A percentile compares a stretch with the other conserved stretches of the same genome.
These are phyloP conservation scores for Lachnellula arida DNA, from an alignment of 2,329 filamentous ascomycete species.

Conservation along the genomic window DNA sequence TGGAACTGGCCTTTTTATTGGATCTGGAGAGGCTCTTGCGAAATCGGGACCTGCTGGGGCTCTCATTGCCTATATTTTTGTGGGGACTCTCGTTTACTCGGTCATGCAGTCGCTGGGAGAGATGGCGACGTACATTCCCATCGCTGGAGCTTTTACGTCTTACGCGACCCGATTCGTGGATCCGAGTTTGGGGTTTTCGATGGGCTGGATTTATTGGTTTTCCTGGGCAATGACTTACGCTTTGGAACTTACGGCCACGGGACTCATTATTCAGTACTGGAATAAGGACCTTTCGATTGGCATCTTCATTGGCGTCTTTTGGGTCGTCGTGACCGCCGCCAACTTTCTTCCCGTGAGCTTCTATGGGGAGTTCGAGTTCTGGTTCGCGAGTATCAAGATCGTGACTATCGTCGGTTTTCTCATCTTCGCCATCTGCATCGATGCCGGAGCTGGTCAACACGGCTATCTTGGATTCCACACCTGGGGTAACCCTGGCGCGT, in stretches of 20 bases:
- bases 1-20: slow-evolving; percentile 69
- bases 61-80: slow-evolving; percentile 63
- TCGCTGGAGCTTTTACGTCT: slow-evolving; percentile 70
- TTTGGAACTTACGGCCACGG: slow-evolving; percentile 67
- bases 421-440: slow-evolving; percentile 71
- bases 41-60: slow-evolving; percentile 61
- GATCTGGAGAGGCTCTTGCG: slow-evolving; percentile 58
- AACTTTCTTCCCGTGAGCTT: slow-evolving; percentile 69
- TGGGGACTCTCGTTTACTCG: slow-evolving; percentile 68
- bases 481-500: slow-evolving; percentile 65
- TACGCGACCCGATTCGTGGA: slow-evolving; percentile 74
- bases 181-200: slow-evolving; percentile 66
- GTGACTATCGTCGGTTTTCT: slow-evolving; percentile 70
- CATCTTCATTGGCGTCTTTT: slow-evolving; percentile 71
- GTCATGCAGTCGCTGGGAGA: slow-evolving; percentile 69
- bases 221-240: slow-evolving; percentile 70
- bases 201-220: slow-evolving; percentile 85
- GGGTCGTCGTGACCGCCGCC: slow-evolving; percentile 61
- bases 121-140: slow-evolving; percentile 74
- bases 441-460: slow-evolving; percentile 63
- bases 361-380: slow-evolving; percentile 77
- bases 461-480: slow-evolving; percentile 72
- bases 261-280: slow-evolving; percentile 75
- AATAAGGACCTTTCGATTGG: slow-evolving; percentile 55
- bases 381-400: slow-evolving; percentile 73